Evolutionary conservation across 2,329 filamentous ascomycete species (phyloP).

Genomic region (Onygenales sp.): DNA sequence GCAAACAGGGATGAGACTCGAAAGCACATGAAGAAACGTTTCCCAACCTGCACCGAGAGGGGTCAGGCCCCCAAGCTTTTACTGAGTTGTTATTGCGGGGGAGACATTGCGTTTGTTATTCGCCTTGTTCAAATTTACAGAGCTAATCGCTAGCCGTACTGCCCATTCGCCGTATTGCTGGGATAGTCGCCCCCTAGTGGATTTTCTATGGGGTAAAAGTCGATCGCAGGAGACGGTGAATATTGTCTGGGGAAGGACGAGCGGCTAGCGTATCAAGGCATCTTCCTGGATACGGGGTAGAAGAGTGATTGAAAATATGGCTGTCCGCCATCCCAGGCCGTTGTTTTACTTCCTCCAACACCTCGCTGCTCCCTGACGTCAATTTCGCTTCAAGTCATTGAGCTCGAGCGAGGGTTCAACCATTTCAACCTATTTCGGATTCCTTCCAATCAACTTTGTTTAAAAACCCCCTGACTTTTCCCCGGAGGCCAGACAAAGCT

Average conservation of each 20-base stretch:
- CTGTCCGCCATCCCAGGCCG: background rate
- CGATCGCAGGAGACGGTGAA: background rate
- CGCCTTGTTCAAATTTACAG: background rate
- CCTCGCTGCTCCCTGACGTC: background rate
- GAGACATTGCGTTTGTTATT: background rate
- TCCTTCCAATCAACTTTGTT: background rate
- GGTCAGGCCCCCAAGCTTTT: background rate
- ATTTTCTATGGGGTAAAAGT: background rate
- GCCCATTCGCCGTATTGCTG: background rate
- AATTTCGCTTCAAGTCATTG: background rate
- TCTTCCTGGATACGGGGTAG: background rate
- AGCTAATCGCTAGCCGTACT: background rate
- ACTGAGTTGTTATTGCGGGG: background rate
- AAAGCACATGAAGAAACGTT: background rate
- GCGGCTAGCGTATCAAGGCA: background rate
- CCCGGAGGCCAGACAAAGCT: background rate
- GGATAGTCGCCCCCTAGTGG: background rate
- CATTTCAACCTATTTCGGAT: background rate
- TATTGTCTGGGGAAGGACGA: background rate
- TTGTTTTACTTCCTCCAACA: background rate
- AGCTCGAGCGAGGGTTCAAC: background rate
- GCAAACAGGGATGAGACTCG: no score
- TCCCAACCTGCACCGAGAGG: background rate
- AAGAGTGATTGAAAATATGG: background rate
- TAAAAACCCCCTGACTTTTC: background rate